phyloP scores from a whole-genome alignment of 2,329 filamentous ascomycete species.

The Paecilomyces sp. region DNA sequence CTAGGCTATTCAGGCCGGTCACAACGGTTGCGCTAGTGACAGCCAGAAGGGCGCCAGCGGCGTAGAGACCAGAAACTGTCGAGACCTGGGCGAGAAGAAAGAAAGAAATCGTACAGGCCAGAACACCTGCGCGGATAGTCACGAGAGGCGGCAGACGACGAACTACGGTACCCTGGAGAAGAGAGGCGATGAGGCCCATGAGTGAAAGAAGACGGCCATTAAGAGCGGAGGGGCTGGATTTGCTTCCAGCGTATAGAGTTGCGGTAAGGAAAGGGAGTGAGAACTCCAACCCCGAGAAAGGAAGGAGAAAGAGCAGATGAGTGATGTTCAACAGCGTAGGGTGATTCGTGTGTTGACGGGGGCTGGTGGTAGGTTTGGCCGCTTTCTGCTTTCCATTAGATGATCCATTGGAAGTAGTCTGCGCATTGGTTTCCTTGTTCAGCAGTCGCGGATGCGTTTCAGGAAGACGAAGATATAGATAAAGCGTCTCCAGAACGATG shows the following conservation, averaged over 20 bases:
- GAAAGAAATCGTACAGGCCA: slow-evolving; percentile 73
- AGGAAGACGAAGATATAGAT: slow-evolving; percentile 75
- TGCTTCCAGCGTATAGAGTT: slow-evolving; percentile 61
- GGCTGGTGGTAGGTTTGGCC: slow-evolving; percentile 11
- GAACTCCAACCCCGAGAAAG: slow-evolving; percentile 98
- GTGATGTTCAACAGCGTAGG: slow-evolving; percentile 74
- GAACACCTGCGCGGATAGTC: slow-evolving; percentile 71
- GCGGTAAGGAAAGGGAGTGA: slow-evolving; percentile 96
- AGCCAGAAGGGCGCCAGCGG: slow-evolving; percentile 74
- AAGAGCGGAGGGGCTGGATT: slow-evolving; percentile 52
- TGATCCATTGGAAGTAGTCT: slow-evolving; percentile 15
- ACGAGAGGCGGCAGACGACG: slow-evolving; percentile 73
- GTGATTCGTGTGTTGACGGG: slow-evolving; percentile 64
- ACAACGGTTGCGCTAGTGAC: slow-evolving; percentile 92
- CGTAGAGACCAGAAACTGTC: slow-evolving; percentile 65
- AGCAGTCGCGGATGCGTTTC: slow-evolving; percentile 65
- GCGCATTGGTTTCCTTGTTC: slow-evolving; percentile 26
- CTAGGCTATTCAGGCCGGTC: slow-evolving; percentile 83
- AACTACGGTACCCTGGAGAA: slow-evolving; percentile 91
- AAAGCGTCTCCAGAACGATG: slow-evolving; percentile 79
- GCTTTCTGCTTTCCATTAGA: slow-evolving; percentile 4
- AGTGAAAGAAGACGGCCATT: slow-evolving; percentile 84
- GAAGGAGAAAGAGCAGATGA: slow-evolving; percentile 87
- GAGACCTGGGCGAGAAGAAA: slow-evolving; percentile 65
- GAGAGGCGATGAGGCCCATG: slow-evolving; percentile 80